These are phyloP conservation scores for Zygosaccharomyces sapae DNA, from an alignment of 1,139 yeast genomes.

Conservation along the genomic window DNA sequence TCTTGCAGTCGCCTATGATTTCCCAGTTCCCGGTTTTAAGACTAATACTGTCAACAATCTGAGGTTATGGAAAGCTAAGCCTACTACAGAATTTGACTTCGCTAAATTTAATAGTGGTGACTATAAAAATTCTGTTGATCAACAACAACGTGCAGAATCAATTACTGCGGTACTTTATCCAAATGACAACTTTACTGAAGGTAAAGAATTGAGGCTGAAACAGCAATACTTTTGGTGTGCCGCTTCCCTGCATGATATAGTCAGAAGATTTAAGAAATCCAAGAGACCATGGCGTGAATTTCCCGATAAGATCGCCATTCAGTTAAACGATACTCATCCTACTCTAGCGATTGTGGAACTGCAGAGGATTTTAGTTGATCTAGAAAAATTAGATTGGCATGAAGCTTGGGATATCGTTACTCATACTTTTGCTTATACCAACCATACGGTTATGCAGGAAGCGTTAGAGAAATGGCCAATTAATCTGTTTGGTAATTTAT, in stretches of 20 bases:
- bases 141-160: slow-evolving; percentile 85
- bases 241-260: slow-evolving; percentile 86
- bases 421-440: slow-evolving; percentile 82
- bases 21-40: slow-evolving; percentile 88
- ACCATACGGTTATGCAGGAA: slow-evolving; percentile 92
- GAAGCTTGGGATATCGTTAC: slow-evolving; percentile 83
- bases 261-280: slow-evolving; percentile 81
- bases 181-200: slow-evolving; percentile 85
- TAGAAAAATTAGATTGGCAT: slow-evolving; percentile 77
- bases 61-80: slow-evolving; percentile 86
- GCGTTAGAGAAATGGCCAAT: slow-evolving; percentile 97
- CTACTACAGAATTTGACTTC: slow-evolving; percentile 88
- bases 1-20: slow-evolving; percentile 86
- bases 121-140: slow-evolving; percentile 75
- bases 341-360: slow-evolving; percentile 87
- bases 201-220: slow-evolving; percentile 87
- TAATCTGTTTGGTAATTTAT: slow-evolving; percentile 64
- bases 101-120: slow-evolving; percentile 89
- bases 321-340: slow-evolving; percentile 95
- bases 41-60: slow-evolving; percentile 82
- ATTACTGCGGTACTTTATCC: slow-evolving; percentile 90
- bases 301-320: slow-evolving; percentile 85
- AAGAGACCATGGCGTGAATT: slow-evolving; percentile 78
- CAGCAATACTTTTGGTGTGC: slow-evolving; percentile 98
- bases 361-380: slow-evolving; percentile 79